Percentiles rank a stretch among this genome's conserved stretches.
phyloP scores from a whole-genome alignment of 23 red algal species.

The Gracilariopsis chorda region DNA sequence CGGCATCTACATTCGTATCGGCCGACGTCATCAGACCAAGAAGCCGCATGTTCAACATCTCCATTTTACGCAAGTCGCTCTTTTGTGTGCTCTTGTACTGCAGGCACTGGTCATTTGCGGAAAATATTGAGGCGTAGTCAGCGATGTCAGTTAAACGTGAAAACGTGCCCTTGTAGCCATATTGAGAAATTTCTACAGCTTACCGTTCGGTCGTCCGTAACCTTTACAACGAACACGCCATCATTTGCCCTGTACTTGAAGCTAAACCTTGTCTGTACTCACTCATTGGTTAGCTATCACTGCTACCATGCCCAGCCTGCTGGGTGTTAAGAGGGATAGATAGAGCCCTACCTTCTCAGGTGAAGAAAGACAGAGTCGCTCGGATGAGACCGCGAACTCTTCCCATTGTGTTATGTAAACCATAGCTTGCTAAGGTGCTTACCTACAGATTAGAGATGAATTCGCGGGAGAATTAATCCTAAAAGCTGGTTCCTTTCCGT shows the following conservation, averaged over 20 bases:
- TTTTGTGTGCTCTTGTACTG: slow-evolving; percentile 69
- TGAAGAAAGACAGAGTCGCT: slow-evolving; percentile 43
- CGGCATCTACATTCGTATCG: slow-evolving; percentile 27
- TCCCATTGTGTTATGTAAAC: slow-evolving; percentile 58
- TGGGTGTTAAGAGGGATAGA: too few species aligned
- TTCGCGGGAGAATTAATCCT: too few species aligned
- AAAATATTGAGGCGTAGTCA: not conserved
- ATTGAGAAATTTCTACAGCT: not conserved
- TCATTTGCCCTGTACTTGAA: slow-evolving; percentile 56
- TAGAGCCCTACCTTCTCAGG: slow-evolving; percentile 50
- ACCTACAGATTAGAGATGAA: too few species aligned
- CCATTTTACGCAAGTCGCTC: slow-evolving; percentile 65
- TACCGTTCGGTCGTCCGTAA: slow-evolving; percentile 68
- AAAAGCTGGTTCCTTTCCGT: too few species aligned
- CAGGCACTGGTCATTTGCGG: slow-evolving; percentile 15
- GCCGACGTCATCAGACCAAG: slow-evolving; percentile 54
- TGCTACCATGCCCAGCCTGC: not conserved
- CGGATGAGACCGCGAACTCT: slow-evolving; percentile 61
- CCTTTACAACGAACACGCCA: slow-evolving; percentile 54
- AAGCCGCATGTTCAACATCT: slow-evolving; percentile 53
- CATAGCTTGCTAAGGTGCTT: slow-evolving; percentile 24
- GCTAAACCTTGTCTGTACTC: slow-evolving; percentile 39
- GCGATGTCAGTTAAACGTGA: not conserved
- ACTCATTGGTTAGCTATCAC: not conserved
- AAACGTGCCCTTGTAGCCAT: not conserved